Evolutionary conservation across 2,329 filamentous ascomycete genomes (phyloP).

Genomic region (Cladobotryum protrusum): DNA sequence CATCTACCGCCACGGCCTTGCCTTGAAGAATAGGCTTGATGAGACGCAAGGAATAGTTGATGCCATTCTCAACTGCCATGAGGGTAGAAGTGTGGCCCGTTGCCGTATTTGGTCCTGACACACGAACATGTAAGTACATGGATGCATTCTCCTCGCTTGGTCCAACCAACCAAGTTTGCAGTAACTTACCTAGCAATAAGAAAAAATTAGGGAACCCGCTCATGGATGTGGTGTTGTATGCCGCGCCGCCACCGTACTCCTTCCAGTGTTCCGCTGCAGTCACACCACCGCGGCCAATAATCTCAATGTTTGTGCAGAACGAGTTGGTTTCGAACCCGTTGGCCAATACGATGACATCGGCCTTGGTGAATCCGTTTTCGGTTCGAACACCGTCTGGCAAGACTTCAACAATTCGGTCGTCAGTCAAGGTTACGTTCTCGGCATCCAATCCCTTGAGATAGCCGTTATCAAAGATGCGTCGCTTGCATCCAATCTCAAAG

Average conservation of each 20-base stretch:
- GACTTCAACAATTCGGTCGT: constrained; percentile 43
- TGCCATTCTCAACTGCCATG: constrained; percentile 54
- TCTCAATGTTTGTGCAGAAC: constrained; percentile 47
- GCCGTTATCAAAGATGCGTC: constrained; percentile 52
- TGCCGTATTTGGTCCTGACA: constrained; percentile 49
- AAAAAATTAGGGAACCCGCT: constrained; percentile 62
- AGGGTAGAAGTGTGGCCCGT: constrained; percentile 58
- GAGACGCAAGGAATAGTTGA: constrained; percentile 54
- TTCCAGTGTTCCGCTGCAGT: constrained; percentile 51
- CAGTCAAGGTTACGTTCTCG: constrained; percentile 40
- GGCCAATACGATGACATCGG: constrained; percentile 55
- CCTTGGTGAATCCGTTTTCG: constrained; percentile 36
- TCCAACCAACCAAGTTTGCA: neutral
- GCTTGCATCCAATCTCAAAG: constrained; percentile 57
- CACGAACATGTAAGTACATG: too few relatives aligned
- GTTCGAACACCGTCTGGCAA: constrained; percentile 34
- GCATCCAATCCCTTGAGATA: constrained; percentile 49
- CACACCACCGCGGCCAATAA: constrained; percentile 45
- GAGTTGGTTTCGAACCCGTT: constrained; percentile 54
- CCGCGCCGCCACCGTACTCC: constrained; percentile 52
- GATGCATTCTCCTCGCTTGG: neutral
- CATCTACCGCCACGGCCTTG: constrained; percentile 23
- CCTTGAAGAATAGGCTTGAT: constrained; percentile 42
- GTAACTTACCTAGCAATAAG: constrained; percentile 43
- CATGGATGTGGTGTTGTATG: constrained; percentile 53